Evolutionary conservation across 345 rosid genomes (phyloP).

Genomic region (Corchorus olitorius): DNA sequence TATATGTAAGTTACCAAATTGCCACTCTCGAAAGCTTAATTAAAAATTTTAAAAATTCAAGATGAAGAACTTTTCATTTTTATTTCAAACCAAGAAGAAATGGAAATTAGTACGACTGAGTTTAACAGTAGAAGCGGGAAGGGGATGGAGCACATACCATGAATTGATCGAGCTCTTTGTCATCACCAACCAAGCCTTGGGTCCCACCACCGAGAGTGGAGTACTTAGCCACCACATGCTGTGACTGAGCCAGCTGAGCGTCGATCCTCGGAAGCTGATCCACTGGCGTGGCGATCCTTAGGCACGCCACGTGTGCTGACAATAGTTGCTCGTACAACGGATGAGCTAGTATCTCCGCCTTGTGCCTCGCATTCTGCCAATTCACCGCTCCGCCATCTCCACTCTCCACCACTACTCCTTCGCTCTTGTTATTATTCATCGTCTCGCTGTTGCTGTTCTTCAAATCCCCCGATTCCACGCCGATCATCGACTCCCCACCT

Average conservation of each 20-base stretch:
- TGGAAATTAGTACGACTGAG: not conserved
- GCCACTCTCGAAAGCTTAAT: not conserved
- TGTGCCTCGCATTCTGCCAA: conserved; percentile 88
- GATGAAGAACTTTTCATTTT: not conserved
- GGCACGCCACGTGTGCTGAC: conserved; percentile 87
- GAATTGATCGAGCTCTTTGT: conserved; percentile 97
- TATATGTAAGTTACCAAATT: not conserved
- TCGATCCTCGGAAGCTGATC: conserved; percentile 96
- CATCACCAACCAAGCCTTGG: conserved; percentile 69
- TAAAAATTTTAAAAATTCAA: too few relatives aligned
- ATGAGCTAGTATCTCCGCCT: conserved; percentile 86
- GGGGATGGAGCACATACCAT: too few relatives aligned
- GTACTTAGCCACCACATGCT: conserved; percentile 87
- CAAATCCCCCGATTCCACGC: conserved; percentile 51
- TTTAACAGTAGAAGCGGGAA: not conserved
- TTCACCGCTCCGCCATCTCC: conserved; percentile 49
- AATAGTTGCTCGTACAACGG: conserved; percentile 91
- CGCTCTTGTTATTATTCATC: conserved; percentile 43
- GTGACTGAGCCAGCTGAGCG: conserved; percentile 96
- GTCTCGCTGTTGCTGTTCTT: conserved; percentile 34
- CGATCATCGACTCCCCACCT: conserved; percentile 48
- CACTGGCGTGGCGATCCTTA: conserved; percentile 93
- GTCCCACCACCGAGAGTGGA: conserved; percentile 56
- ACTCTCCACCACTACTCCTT: conserved; percentile 44
- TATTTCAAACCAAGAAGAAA: conserved; percentile 14